Conservation (phyloP, 192 early-diverging fungal genomes). For the Umbelopsis sp. region DNA sequence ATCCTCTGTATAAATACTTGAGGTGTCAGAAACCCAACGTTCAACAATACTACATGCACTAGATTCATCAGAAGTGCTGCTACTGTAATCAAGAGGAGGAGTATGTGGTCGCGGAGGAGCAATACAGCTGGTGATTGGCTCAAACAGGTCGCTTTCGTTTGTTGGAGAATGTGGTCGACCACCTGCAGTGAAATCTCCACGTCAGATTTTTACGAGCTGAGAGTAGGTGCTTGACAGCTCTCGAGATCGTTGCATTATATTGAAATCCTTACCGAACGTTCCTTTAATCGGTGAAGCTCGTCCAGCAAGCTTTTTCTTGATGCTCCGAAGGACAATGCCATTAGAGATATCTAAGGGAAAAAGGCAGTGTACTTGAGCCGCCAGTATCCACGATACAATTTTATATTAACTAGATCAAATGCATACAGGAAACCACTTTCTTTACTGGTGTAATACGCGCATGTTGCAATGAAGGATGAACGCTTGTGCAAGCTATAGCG, state of each 20-base stretch:
- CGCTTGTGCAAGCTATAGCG: background rate
- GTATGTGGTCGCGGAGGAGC: constrained; percentile 2
- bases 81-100: background rate
- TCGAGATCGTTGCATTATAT: background rate
- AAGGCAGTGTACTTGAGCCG: background rate
- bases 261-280: background rate
- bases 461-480: background rate
- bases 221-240: background rate
- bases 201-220: background rate
- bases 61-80: background rate
- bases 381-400: background rate
- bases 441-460: background rate
- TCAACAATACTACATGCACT: background rate
- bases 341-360: background rate
- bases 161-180: background rate
- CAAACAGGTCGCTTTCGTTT: background rate
- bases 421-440: background rate
- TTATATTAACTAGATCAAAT: background rate
- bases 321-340: background rate
- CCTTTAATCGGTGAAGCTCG: background rate
- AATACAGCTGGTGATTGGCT: background rate
- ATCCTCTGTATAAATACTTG: background rate
- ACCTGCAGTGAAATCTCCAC: background rate
- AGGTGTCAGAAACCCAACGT: background rate
- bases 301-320: constrained; percentile 2